Conservation (phyloP, 257 asterid species). For the Craterostigma plantagineum region DNA sequence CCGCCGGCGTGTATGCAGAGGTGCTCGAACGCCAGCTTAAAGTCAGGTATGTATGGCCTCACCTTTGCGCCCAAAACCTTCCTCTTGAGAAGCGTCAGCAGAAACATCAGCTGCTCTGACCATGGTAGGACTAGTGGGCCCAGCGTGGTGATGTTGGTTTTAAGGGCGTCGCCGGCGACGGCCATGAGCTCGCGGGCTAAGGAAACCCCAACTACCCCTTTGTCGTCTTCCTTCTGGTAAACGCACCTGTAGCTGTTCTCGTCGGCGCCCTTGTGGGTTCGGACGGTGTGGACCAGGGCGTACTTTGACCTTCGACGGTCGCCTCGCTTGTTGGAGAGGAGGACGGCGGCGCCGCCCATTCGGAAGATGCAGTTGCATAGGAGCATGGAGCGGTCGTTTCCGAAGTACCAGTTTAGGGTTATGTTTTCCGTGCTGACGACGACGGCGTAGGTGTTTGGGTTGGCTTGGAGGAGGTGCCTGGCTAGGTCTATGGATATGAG, state of each 20-base stretch:
- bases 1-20: conserved; percentile 30
- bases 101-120: conserved; percentile 33
- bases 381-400: conserved; percentile 49
- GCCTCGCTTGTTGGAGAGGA: conserved; percentile 19
- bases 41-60: conserved; percentile 45
- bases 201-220: conserved; percentile 26
- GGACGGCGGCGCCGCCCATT: conserved; percentile 44
- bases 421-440: conserved; percentile 45
- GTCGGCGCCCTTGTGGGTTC: conserved; percentile 45
- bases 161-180: conserved; percentile 32
- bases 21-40: conserved; percentile 48
- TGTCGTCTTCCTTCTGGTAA: conserved; percentile 33
- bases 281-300: conserved; percentile 28
- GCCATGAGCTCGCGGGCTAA: conserved; percentile 36
- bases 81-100: conserved; percentile 17
- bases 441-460: conserved; percentile 23
- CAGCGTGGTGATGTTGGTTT: conserved; percentile 6
- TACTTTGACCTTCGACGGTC: conserved; percentile 32
- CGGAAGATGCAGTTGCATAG: conserved; percentile 44
- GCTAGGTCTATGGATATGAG: conserved; percentile 39
- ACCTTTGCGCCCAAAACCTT: conserved; percentile 19
- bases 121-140: conserved; percentile 37
- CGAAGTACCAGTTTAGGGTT: conserved; percentile 45
- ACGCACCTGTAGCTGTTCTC: conserved; percentile 37
- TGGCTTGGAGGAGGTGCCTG: conserved; percentile 29